These are phyloP conservation scores for Coniochaeta pulveracea DNA, from an alignment of 2,329 filamentous ascomycete species.

Conservation along the genomic window DNA sequence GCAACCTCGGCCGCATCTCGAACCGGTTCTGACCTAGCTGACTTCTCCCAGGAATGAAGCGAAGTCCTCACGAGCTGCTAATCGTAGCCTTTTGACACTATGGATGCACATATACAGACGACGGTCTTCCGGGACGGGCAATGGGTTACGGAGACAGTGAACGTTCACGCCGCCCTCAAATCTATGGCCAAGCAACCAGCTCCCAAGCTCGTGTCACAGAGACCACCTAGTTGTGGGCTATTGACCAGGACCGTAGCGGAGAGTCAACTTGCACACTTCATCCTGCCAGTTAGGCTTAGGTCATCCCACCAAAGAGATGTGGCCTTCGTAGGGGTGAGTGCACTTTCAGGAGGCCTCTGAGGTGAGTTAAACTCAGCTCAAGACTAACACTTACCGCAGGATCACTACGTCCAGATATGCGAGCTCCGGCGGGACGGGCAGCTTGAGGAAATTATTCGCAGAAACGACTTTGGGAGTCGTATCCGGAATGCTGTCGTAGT, in stretches of 20 bases:
- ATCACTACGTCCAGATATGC: constrained; percentile 70
- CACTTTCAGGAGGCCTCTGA: not conserved
- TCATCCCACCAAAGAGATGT: constrained; percentile 65
- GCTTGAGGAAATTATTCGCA: constrained; percentile 65
- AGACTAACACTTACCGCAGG: constrained; percentile 28
- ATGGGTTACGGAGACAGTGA: constrained; percentile 44
- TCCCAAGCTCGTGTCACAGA: constrained; percentile 18
- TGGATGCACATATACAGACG: too few species aligned
- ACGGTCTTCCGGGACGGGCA: constrained; percentile 40
- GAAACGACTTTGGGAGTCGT: constrained; percentile 64
- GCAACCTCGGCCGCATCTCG: too few species aligned
- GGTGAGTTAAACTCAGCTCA: constrained; percentile 1
- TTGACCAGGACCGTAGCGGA: constrained; percentile 68
- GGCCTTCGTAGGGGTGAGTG: constrained; percentile 67
- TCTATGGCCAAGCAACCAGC: constrained; percentile 19
- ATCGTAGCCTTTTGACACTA: too few species aligned
- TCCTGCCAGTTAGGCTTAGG: constrained; percentile 70
- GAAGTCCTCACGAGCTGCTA: too few species aligned
- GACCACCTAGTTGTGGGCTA: constrained; percentile 52
- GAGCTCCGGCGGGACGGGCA: constrained; percentile 60
- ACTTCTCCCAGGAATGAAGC: too few species aligned
- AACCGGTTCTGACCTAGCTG: too few species aligned
- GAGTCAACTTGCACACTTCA: constrained; percentile 64
- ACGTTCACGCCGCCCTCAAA: constrained; percentile 30
- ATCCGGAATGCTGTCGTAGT: constrained; percentile 74